These are phyloP conservation scores for Globisporangium mamillatum DNA, from an alignment of 352 stramenopile genomes.

Conservation along the genomic window DNA sequence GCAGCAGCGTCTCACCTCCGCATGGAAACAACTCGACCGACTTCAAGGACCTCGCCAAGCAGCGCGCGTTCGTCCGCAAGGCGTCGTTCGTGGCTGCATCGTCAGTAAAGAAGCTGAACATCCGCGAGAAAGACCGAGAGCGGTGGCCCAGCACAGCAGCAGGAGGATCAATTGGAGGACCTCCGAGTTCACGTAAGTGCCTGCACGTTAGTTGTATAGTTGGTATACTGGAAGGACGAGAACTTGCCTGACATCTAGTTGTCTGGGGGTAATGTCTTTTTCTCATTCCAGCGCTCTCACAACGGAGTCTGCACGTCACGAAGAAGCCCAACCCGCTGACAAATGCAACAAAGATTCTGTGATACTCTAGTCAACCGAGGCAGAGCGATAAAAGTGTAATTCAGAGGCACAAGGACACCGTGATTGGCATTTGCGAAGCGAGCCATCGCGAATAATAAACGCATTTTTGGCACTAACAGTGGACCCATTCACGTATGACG, in stretches of 20 bases:
- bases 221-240: background rate
- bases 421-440: background rate
- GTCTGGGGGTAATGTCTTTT: background rate
- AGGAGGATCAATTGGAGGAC: background rate
- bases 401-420: no score
- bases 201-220: no score
- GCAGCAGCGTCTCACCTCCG: background rate
- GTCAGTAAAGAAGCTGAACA: slow-evolving; percentile 19
- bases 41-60: slow-evolving; percentile 50
- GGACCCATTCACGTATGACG: no score
- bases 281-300: slow-evolving; percentile 8
- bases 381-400: no score
- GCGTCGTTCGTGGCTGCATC: slow-evolving; percentile 25
- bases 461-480: background rate
- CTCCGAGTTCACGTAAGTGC: slow-evolving; percentile 17
- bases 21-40: slow-evolving; percentile 5
- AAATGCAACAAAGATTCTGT: slow-evolving; percentile 18
- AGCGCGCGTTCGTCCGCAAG: slow-evolving; percentile 62
- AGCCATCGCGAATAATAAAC: background rate
- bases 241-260: background rate
- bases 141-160: slow-evolving; percentile 3
- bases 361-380: background rate
- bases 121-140: slow-evolving; percentile 15
- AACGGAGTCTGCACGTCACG: slow-evolving; percentile 10
- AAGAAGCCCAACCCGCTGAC: slow-evolving; percentile 5